Evolutionary conservation across 2,329 filamentous ascomycete species (phyloP), one percentile per base, ranked within the genome.

Genomic region (Aspergillus luchuensis): DNA sequence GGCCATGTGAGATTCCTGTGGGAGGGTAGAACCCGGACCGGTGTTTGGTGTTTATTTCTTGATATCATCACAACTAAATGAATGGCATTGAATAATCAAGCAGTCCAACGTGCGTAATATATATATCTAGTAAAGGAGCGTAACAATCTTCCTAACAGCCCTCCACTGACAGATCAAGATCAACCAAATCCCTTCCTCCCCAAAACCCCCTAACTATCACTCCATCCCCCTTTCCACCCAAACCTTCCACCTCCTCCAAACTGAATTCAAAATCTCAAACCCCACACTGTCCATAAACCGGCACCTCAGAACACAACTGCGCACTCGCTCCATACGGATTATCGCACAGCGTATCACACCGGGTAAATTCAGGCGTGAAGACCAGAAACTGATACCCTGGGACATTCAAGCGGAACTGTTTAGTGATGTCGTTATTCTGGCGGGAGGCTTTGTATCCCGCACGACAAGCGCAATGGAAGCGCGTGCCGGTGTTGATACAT

Each of bases 381-480:
- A 78, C 76, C 50, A 78, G 64, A 66, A 76, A 78, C 66, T 76
- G 63, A 59, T 75, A 78, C 59, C 76, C 70, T 55, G 73, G 71
- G 65, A 78, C 71, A 23, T 69, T 65, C 25, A 78, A 68, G 21
- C 76, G 74, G 73, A 77, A 78, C 65, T 78, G 74, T 58, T 71
- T 64, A 19, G 59, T 52, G 51, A 72, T 57, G 57, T 77, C 62
- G 11, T 68, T 59, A 61, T 77, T 71, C 43, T 67, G 8, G 17
- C 58, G 25, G 17, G 71, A 74, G 30, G 75, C 73, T 69, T 78
- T 78, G 64, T 75, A 78, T 41, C 76, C 76, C 19, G 76, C 76
- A 58, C 76, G 75, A 61, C 76, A 78, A 66, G 76, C 76, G 57
- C 76, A 78, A 68, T 78, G 75, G 73, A 77, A 78, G 21, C 69